A percentile compares a stretch with the other conserved stretches of the same genome.
Conservation (phyloP, 805 yeast genomes). For the Metschnikowia borealis region DNA sequence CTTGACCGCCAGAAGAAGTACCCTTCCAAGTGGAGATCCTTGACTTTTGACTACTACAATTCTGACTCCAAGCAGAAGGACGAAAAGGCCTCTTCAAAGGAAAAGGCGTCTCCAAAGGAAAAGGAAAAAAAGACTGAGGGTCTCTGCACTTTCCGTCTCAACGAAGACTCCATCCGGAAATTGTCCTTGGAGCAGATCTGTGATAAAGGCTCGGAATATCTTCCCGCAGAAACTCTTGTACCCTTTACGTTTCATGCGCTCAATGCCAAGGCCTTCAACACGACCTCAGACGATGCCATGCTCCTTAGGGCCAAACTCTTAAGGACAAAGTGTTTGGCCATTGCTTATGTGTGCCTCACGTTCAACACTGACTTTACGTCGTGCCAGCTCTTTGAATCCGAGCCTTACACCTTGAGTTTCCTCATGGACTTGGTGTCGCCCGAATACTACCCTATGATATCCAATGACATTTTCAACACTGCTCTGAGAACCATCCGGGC, state of each 20-base stretch:
- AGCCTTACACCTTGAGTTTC: conserved; percentile 63
- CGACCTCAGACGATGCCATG: conserved; percentile 49
- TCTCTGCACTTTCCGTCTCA: conserved; percentile 46
- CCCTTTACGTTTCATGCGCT: conserved; percentile 60
- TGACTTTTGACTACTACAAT: conserved; percentile 50
- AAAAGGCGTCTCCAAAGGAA: conserved; percentile 10
- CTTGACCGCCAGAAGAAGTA: conserved; percentile 37
- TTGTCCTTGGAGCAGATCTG: conserved; percentile 57
- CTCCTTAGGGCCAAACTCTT: conserved; percentile 56
- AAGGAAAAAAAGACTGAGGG: conserved; percentile 35
- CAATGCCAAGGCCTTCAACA: conserved; percentile 69
- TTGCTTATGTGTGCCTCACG: conserved; percentile 59
- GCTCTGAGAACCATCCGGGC: conserved; percentile 67
- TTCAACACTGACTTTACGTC: conserved; percentile 56
- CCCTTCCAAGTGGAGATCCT: conserved; percentile 54
- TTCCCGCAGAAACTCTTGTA: conserved; percentile 63
- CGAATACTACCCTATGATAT: conserved; percentile 45
- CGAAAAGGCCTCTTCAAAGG: conserved; percentile 6
- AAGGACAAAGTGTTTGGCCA: conserved; percentile 60
- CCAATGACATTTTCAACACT: conserved; percentile 50
- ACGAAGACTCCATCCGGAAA: conserved; percentile 55
- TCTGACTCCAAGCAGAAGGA: not conserved
- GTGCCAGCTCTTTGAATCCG: conserved; percentile 64
- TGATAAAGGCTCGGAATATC: conserved; percentile 51
- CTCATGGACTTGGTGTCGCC: conserved; percentile 72